A percentile compares a stretch with the other conserved stretches of the same genome.
Conservation (phyloP, 768 basidiomycete species). For the Galerina sulciceps region DNA sequence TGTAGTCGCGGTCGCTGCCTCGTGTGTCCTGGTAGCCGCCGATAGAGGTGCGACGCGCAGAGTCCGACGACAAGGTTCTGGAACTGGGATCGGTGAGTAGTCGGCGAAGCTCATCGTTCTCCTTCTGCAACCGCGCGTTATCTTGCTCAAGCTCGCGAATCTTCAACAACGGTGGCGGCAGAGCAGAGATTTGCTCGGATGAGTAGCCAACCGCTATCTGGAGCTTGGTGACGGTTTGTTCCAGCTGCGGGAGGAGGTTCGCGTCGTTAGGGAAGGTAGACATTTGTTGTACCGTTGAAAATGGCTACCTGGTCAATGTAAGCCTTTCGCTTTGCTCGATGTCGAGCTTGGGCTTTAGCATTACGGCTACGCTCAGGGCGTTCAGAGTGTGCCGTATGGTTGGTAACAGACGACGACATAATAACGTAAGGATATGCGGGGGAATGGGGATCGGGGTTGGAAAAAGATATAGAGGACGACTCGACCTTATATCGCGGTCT, state of each 20-base stretch:
- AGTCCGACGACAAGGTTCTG: slow-evolving; percentile 37
- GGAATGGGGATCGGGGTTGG: slow-evolving; percentile 55
- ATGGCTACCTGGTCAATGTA: slow-evolving; percentile 83
- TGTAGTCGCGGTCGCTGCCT: slow-evolving; percentile 56
- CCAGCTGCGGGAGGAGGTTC: slow-evolving; percentile 57
- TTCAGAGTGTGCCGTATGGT: slow-evolving; percentile 60
- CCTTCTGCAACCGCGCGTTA: slow-evolving; percentile 68
- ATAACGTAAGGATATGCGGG: slow-evolving; percentile 56
- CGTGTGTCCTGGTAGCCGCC: slow-evolving; percentile 54
- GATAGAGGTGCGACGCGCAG: slow-evolving; percentile 51
- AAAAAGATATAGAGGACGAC: slow-evolving; percentile 38
- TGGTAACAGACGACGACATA: slow-evolving; percentile 64
- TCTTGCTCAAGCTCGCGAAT: slow-evolving; percentile 87
- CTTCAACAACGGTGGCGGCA: slow-evolving; percentile 74
- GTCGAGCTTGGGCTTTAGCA: slow-evolving; percentile 86
- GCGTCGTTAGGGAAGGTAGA: neutral
- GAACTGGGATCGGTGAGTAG: slow-evolving; percentile 55
- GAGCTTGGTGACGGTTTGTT: slow-evolving; percentile 84
- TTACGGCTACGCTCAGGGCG: slow-evolving; percentile 86
- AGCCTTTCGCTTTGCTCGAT: slow-evolving; percentile 91
- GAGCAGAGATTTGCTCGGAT: slow-evolving; percentile 73
- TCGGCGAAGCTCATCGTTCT: slow-evolving; percentile 77
- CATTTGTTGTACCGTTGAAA: neutral
- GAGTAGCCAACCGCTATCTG: slow-evolving; percentile 75
- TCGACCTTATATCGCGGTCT: slow-evolving; percentile 45